Percentiles rank a stretch among this genome's conserved stretches.
Conservation (phyloP, 2,329 filamentous ascomycete species). For the Cladosporium sp. region DNA sequence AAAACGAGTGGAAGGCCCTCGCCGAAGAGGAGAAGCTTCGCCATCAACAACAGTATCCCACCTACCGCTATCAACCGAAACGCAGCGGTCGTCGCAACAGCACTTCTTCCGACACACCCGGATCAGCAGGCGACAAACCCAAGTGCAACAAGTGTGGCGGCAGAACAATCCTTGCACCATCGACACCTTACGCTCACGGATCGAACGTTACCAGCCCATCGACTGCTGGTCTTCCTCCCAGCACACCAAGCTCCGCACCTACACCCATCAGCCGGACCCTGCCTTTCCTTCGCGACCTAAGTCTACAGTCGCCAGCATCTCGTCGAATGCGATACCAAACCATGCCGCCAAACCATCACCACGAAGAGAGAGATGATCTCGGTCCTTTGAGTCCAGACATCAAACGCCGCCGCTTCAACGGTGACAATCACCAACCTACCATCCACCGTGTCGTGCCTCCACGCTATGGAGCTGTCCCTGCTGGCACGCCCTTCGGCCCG, state of each 20-base stretch:
- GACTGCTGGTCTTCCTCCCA: conserved; percentile 31
- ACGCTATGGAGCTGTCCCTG: conserved; percentile 31
- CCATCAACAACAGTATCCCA: conserved; percentile 86
- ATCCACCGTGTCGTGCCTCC: conserved; percentile 40
- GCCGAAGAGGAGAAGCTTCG: conserved; percentile 92
- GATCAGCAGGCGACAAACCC: conserved; percentile 43
- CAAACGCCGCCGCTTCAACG: conserved; percentile 65
- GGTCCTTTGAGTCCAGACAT: conserved; percentile 55
- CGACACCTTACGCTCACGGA: conserved; percentile 53
- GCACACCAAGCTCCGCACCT: conserved; percentile 34
- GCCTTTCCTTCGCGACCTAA: conserved; percentile 39
- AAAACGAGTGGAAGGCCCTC: conserved; percentile 83
- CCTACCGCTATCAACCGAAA: conserved; percentile 91
- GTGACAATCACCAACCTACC: conserved; percentile 42
- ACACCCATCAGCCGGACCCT: conserved; percentile 42
- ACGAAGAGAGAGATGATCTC: conserved; percentile 44
- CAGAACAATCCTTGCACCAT: conserved; percentile 63
- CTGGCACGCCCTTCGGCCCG: conserved; percentile 28
- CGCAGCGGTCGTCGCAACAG: conserved; percentile 49
- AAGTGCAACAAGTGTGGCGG: conserved; percentile 73
- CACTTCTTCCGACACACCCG: conserved; percentile 35
- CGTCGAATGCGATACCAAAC: conserved; percentile 29
- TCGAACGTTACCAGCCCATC: conserved; percentile 32
- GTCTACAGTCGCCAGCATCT: conserved; percentile 38
- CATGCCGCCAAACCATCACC: conserved; percentile 36